phyloP scores from a whole-genome alignment of 139 green algal genomes.

The Coelastrella sp. region DNA sequence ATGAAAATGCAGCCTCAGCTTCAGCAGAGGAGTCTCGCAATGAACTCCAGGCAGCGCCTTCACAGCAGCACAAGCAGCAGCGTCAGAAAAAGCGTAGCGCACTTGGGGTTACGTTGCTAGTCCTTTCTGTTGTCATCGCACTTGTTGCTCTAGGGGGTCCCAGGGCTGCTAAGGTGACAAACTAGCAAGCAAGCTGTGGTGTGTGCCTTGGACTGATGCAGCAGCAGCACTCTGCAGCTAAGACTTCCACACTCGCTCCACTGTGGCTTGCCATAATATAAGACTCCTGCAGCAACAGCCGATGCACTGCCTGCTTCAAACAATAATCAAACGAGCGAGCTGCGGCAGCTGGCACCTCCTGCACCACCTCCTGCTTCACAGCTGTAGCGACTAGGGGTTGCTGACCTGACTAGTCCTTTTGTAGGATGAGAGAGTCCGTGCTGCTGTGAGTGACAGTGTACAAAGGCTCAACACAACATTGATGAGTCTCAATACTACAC shows the following conservation, averaged over 20 bases:
- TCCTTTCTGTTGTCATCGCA: background rate
- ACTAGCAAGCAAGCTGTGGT: no score
- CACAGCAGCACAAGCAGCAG: constrained; percentile 16
- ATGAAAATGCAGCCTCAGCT: background rate
- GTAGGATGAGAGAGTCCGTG: constrained; percentile 32
- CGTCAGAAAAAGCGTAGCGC: background rate
- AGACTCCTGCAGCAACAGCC: no score
- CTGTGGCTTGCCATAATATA: no score
- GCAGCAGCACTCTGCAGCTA: no score
- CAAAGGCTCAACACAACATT: constrained; percentile 29
- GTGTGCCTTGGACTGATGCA: no score
- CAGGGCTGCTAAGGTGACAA: background rate
- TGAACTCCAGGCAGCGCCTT: background rate
- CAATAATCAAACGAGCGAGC: background rate
- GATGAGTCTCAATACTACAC: background rate
- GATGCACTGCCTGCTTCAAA: no score
- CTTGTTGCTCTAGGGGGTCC: background rate
- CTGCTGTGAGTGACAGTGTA: constrained; percentile 32
- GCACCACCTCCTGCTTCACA: background rate
- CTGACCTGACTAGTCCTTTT: background rate
- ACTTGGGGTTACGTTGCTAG: constrained; percentile 10
- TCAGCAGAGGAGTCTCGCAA: background rate
- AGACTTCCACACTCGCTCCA: no score
- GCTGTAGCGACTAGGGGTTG: no score
- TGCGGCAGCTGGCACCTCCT: background rate